Base-by-base conservation (phyloP, 2,329 filamentous ascomycete species). In the Fusarium verrucosum region DNA sequence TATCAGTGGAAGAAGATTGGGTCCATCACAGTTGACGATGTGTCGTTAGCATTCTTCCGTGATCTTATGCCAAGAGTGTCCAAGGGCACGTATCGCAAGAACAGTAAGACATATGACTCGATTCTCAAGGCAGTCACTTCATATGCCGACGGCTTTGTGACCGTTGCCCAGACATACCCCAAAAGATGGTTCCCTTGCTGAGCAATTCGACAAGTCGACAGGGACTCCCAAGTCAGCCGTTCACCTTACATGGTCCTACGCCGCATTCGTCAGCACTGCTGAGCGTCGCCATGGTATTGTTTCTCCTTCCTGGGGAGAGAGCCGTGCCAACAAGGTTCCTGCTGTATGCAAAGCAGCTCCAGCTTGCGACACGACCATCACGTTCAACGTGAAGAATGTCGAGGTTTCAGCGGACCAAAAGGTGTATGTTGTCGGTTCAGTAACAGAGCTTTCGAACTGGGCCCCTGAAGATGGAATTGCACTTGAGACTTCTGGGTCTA, bases 241-340 rank as follows among this genome's bases (percentile, higher is more conserved):
- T 16, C 86, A 92, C 60, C 78, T 91, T n/a, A 91, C 89, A 4
- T 91, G 89, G 89, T 90, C 87, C 0, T 91, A 90, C 65, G 87
- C 88, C 3, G 82, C 88, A 0, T 88, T 91, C 72, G 75, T 91
- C 28, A 87, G 87, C 1, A 83, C 83, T 14, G 77, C 79, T 10
- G 81, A 82, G 25, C 83, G 87, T 28, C 83, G 87, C 33, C 80
- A 79, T 37, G 81, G 81, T 10, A 69, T 82, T 10, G 75, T 87
- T 9, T 85, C 86, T 2, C 77, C 80, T 2, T 81, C 83, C 8
- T 89, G 87, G 87, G 81, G 72, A 10, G 70, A 72, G 44, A 49
- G 17, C 17, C 16, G 38, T 7, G 63, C 62, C 22, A 70, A 70
- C 40, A 50, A 51, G 4, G 57, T 69, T 3, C 70, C 70, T 1